Conservation (phyloP, 1,284 basidiomycete species). For the Ustilago sp. region DNA sequence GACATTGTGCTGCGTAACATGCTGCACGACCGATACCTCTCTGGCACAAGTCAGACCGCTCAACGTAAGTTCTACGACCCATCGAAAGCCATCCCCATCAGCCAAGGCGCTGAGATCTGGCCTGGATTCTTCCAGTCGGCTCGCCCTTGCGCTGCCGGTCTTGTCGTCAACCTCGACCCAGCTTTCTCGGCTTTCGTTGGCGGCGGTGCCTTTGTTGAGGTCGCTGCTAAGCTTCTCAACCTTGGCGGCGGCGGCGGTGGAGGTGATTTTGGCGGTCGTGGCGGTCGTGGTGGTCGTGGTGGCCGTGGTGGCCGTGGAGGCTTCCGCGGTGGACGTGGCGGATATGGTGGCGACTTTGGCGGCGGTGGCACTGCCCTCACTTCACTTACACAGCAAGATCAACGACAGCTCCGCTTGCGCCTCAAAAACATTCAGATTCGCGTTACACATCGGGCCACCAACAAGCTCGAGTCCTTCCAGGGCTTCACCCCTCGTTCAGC, state of each 20-base stretch:
- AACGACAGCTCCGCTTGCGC: conserved; percentile 49
- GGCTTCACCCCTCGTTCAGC: conserved; percentile 48
- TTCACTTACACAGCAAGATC: conserved; percentile 26
- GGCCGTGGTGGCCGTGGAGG: conserved; percentile 46
- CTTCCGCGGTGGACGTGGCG: conserved; percentile 20
- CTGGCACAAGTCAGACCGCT: conserved; percentile 34
- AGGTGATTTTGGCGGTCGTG: conserved; percentile 32
- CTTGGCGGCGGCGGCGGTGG: conserved; percentile 42
- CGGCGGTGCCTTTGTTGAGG: conserved; percentile 43
- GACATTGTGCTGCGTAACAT: conserved; percentile 37
- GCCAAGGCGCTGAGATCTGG: conserved; percentile 52
- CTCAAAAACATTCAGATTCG: conserved; percentile 46
- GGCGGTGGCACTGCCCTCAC: conserved; percentile 9
- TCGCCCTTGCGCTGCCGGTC: conserved; percentile 49
- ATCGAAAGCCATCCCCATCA: conserved; percentile 29
- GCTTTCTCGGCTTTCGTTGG: conserved; percentile 54
- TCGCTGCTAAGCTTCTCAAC: conserved; percentile 44
- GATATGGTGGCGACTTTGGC: conserved; percentile 14
- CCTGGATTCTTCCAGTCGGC: conserved; percentile 59
- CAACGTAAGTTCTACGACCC: conserved; percentile 56
- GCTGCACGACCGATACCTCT: conserved; percentile 22
- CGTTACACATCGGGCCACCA: conserved; percentile 49
- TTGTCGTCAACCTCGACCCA: conserved; percentile 61
- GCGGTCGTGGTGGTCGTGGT: conserved; percentile 46
- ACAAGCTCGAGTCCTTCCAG: conserved; percentile 52